phyloP scores from a whole-genome alignment of 2,329 filamentous ascomycete genomes.

The Trichoderma koningii region DNA sequence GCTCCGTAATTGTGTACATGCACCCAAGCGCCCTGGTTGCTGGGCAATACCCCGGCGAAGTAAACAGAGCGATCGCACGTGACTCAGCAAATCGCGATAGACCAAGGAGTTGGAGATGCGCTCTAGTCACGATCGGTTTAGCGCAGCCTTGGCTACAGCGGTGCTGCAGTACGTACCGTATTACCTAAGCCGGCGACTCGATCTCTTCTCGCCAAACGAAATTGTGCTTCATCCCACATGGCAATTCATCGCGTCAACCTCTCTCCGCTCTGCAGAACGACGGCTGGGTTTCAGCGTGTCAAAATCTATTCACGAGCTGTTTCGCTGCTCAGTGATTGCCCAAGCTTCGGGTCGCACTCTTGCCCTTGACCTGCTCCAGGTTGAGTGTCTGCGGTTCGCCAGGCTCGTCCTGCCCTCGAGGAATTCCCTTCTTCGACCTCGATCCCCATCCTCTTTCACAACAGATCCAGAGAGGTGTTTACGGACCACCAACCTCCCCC shows the following conservation, averaged over 20 bases:
- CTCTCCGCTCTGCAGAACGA: background rate
- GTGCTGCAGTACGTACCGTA: no score
- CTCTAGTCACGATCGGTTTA: conserved; percentile 14
- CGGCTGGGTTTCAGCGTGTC: background rate
- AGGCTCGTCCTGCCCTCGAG: background rate
- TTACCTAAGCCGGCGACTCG: background rate
- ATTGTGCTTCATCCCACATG: conserved; percentile 27
- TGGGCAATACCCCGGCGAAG: conserved; percentile 32
- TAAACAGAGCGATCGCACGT: conserved; percentile 27
- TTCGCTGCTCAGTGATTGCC: background rate
- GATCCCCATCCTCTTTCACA: background rate
- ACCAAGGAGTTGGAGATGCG: background rate
- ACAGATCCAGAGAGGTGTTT: background rate
- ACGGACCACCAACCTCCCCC: background rate
- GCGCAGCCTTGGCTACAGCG: background rate
- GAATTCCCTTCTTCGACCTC: background rate
- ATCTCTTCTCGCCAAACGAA: conserved; percentile 19
- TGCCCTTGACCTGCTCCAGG: background rate
- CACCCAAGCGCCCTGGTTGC: conserved; percentile 34
- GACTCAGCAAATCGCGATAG: conserved; percentile 17
- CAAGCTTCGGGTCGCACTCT: background rate
- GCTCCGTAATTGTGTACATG: conserved; percentile 30
- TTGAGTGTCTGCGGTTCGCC: background rate
- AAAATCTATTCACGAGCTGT: background rate
- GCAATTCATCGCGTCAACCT: conserved; percentile 18